Evolutionary conservation across 2,329 filamentous ascomycete genomes (phyloP).

Genomic region (Cladosporium phlei): DNA sequence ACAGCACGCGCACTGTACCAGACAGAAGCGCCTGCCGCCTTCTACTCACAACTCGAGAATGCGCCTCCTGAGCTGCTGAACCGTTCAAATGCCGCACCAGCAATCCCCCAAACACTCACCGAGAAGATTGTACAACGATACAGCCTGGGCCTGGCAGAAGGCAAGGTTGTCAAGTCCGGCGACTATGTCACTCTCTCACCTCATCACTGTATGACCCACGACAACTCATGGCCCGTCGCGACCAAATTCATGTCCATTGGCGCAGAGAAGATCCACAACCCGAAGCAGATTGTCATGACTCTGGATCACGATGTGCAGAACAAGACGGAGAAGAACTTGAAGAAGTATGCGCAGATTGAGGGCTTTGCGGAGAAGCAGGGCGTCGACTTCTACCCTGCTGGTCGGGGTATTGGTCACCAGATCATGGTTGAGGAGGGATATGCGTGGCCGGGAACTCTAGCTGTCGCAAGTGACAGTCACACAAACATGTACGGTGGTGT

Average conservation of each 20-base stretch:
- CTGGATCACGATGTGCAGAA: conserved; percentile 89
- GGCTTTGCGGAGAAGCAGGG: conserved; percentile 75
- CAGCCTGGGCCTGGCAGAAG: conserved; percentile 67
- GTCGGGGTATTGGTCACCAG: conserved; percentile 82
- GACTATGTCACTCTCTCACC: conserved; percentile 79
- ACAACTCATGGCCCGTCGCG: conserved; percentile 73
- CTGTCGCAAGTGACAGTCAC: conserved; percentile 74
- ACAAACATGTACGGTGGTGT: conserved; percentile 81
- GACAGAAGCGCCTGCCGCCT: conserved; percentile 47
- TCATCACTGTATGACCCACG: conserved; percentile 77
- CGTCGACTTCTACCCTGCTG: conserved; percentile 71
- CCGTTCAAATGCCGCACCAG: conserved; percentile 45
- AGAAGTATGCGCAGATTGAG: conserved; percentile 78
- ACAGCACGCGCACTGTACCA: conserved; percentile 20
- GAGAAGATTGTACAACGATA: conserved; percentile 90
- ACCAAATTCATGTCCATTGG: conserved; percentile 80
- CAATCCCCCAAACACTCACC: conserved; percentile 70
- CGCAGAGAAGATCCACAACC: conserved; percentile 66
- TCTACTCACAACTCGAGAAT: conserved; percentile 60
- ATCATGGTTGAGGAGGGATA: conserved; percentile 83
- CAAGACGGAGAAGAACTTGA: conserved; percentile 68
- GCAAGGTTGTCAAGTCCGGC: conserved; percentile 70
- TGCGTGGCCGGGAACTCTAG: conserved; percentile 79
- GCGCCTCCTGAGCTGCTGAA: conserved; percentile 69
- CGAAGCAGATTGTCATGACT: conserved; percentile 72